Base-by-base conservation (phyloP, 345 rosid genomes). In the Eutrema heterophyllum region DNA sequence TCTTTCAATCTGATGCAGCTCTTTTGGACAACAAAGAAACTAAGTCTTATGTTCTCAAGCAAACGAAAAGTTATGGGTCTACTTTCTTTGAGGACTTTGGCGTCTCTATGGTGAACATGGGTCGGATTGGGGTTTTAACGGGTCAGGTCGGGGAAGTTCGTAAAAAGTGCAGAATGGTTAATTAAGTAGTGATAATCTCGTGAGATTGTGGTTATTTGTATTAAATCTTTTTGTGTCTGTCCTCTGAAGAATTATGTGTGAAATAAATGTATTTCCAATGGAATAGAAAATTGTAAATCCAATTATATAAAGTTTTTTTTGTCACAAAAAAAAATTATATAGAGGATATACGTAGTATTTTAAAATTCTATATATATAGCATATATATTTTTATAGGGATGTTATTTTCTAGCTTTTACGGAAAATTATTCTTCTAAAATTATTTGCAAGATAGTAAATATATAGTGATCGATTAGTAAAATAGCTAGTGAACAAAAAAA, bases 51-150 rank as follows among this genome's bases (percentile, higher is more conserved):
- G 71, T 90, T 52, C 44, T 71, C 24, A 26, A 39, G 33, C 85
- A 88, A 62, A 65, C 27, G 1, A 18, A 59, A 0, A 52, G 54
- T 7, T 0, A 49, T 6, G 73, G 80, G 0, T 79, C 88, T 10
- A 78, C 79, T 24, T 88, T 88, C 83, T 84, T 75, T 9, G 55
- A 75, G 50, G 94, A 90, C 71, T 90, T 90, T 62, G 88, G 85
- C 2, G 82, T 27, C 44, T 86, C 97, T 38, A 90, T 88, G 92
- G 83, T 81, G 38, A 87, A 87, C 0, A 84, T 90, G 94, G 97
- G 94, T 24, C 76, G 89, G 74, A 69, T 87, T 32, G 87, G 76
- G 0, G 92, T 86, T 67, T 74, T 88, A 15, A 87, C 97, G 0
- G 92, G 94, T 4, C 24, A 7, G 0, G 55, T 11, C 0, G 94